Evolutionary conservation across 2,329 filamentous ascomycete genomes (phyloP), one percentile per base, ranked within the genome.

Genomic region (Aspergillus pseudoviridinutans): DNA sequence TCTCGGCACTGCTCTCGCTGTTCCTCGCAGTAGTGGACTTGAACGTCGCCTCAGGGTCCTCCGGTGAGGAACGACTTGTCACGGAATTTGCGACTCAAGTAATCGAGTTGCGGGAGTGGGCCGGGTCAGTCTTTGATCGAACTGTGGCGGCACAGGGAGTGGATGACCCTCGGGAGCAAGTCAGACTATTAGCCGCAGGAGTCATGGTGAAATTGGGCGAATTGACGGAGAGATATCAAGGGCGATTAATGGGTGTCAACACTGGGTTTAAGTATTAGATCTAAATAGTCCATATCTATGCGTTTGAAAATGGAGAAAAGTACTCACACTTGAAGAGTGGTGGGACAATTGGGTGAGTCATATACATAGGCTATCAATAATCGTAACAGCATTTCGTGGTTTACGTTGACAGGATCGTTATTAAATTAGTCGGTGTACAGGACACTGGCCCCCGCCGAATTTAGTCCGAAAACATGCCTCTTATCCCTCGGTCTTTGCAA

Each of bases 81-180:
- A 85, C 87, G 58, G 84, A 87, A 57, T 85, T 91, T 65, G 87
- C 89, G 0, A 84, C 86, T 56, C 87, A 93, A 71, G 78, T 97
- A 24, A 81, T 96, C 53, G 93, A 97, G 80, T 89, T 91, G 58
- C 85, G 90, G 66, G 89, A 91, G 68, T 99, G 94, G 94, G 89
- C 90, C 1, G 82, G 86, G 47, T 80, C 80, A 55, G 83, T 97
- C 1, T 95, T 97, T 73, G 84, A 88, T 58, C 79, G 79, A 51
- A 73, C 70, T 59, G 68, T 74, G 58, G 71, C 61, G 72, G 80
- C 22, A 76, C 79, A 41, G 79, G 81, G 87, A 84, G 42, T 35
- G 1, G 63, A 84, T 41, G 73, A 74, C 60, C 69, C 68, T 3
- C 61, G 72, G 28, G 74, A 75, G 38, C 73, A 74, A 50, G 69